Conservation (phyloP, 1,139 yeast species). For the Magnusiomyces paraingens region DNA sequence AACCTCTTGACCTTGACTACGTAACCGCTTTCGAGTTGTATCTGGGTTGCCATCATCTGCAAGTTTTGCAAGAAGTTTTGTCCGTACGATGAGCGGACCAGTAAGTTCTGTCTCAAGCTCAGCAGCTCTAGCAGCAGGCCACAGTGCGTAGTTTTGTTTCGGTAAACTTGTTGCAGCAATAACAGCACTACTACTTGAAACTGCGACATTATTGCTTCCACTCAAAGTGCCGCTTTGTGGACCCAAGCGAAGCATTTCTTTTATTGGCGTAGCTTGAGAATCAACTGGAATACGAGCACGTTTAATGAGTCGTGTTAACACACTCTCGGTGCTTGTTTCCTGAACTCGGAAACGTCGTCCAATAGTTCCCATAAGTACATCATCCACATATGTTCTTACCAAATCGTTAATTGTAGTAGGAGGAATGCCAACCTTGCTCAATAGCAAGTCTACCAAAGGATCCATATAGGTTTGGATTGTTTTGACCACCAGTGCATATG, state of each 20-base stretch:
- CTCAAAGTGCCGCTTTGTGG: neutral
- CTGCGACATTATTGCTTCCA: conserved; percentile 4
- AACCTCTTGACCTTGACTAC: neutral
- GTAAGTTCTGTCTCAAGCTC: conserved; percentile 33
- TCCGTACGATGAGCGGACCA: conserved; percentile 30
- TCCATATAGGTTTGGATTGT: conserved; percentile 11
- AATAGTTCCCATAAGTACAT: neutral
- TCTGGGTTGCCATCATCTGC: conserved; percentile 20
- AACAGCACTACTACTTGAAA: conserved; percentile 8
- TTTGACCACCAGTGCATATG: conserved; percentile 4
- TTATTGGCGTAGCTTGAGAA: no score
- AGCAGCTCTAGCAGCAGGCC: conserved; percentile 13
- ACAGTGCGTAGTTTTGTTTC: neutral
- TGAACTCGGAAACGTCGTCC: neutral
- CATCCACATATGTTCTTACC: conserved; percentile 26
- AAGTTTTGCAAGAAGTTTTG: conserved; percentile 21
- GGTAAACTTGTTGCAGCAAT: neutral
- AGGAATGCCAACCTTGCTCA: conserved; percentile 25
- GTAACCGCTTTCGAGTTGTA: conserved; percentile 14
- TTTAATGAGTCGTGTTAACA: neutral
- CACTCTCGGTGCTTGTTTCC: neutral
- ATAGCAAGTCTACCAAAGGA: conserved; percentile 13
- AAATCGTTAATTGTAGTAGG: conserved; percentile 28
- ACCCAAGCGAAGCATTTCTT: neutral
- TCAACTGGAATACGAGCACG: neutral